phyloP scores from a whole-genome alignment of 2,329 filamentous ascomycete species.

The Aureobasidium sp. region DNA sequence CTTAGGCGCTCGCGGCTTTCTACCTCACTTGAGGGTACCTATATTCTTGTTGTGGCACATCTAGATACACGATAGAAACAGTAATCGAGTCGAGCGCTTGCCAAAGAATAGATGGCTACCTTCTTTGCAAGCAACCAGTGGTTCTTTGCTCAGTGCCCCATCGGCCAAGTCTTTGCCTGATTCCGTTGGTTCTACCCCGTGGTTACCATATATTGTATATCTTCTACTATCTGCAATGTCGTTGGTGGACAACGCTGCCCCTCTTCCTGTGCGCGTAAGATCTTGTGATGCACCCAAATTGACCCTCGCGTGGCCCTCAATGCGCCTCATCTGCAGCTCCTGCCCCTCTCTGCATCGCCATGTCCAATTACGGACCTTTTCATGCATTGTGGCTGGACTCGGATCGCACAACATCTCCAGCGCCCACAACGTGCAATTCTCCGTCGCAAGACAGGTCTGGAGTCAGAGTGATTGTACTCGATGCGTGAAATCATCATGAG shows the following conservation, averaged over 20 bases:
- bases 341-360: not conserved
- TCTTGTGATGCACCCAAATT: not conserved
- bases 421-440: not conserved
- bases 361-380: not conserved
- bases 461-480: not conserved
- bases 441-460: not conserved
- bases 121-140: not conserved
- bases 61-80: not conserved
- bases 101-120: not conserved
- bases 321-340: not conserved
- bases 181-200: not conserved
- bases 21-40: not conserved
- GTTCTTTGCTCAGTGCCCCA: not conserved
- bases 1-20: not conserved
- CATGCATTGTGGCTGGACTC: not conserved
- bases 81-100: not conserved
- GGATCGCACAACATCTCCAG: not conserved
- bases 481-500: not conserved
- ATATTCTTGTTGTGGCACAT: not conserved
- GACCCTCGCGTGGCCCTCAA: conserved; percentile 5
- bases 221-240: not conserved
- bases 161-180: not conserved
- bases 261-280: not conserved
- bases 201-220: not conserved
- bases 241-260: not conserved